These are phyloP conservation scores for Boletus coccyginus DNA, from an alignment of 768 basidiomycete species.

Conservation along the genomic window DNA sequence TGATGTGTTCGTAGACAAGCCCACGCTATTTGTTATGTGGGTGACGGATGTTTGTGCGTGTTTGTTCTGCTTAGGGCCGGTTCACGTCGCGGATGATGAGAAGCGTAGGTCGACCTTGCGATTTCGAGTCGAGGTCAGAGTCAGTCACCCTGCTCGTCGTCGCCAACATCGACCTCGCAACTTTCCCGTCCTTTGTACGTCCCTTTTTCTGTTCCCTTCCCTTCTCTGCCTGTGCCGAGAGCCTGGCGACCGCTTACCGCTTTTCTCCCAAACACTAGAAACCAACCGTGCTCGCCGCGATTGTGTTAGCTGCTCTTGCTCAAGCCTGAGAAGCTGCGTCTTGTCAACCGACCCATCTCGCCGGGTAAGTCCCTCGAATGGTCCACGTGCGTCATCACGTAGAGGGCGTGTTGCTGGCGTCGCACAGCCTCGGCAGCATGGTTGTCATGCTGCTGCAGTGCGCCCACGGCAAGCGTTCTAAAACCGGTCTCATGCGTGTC, in stretches of 20 bases:
- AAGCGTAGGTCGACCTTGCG: slow-evolving; percentile 16
- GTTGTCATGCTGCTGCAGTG: slow-evolving; percentile 32
- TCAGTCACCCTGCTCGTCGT: slow-evolving; percentile 31
- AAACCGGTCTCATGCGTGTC: slow-evolving; percentile 27
- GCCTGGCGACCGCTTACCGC: slow-evolving; percentile 18
- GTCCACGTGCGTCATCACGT: slow-evolving; percentile 1
- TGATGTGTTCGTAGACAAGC: not conserved
- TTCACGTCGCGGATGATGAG: slow-evolving; percentile 23
- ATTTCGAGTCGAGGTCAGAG: slow-evolving; percentile 28
- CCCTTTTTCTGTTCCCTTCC: slow-evolving; percentile 1
- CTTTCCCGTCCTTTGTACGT: slow-evolving; percentile 19
- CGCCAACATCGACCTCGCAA: slow-evolving; percentile 25
- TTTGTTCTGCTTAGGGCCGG: slow-evolving; percentile 36
- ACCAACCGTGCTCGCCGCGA: slow-evolving; percentile 27
- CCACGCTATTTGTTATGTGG: not conserved
- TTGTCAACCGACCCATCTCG: slow-evolving; percentile 11
- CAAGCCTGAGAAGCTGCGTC: slow-evolving; percentile 23
- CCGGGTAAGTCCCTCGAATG: slow-evolving; percentile 21
- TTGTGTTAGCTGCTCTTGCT: slow-evolving; percentile 21
- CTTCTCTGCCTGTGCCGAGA: not conserved
- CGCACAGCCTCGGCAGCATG: slow-evolving; percentile 26
- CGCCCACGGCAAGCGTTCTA: slow-evolving; percentile 13
- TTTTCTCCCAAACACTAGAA: slow-evolving; percentile 21
- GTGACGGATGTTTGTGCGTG: slow-evolving; percentile 21
- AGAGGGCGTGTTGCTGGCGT: slow-evolving; percentile 8